Evolutionary conservation across 148 eudicot species (phyloP).

Genomic region (Cornus suecica): DNA sequence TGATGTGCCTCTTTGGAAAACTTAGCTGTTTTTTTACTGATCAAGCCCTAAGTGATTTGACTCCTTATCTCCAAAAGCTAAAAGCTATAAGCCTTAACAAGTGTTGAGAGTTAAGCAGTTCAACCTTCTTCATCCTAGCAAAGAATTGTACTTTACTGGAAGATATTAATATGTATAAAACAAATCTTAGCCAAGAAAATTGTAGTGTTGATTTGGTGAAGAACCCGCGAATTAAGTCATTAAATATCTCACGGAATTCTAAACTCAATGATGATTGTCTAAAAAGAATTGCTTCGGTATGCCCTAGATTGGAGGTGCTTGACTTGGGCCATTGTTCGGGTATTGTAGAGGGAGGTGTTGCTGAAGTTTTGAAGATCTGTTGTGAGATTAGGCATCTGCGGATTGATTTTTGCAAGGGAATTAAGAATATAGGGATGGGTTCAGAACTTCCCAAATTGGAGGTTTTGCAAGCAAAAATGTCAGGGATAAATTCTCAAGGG

Average conservation of each 20-base stretch:
- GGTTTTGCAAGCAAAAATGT: conserved; percentile 39
- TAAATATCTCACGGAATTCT: conserved; percentile 34
- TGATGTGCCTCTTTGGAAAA: conserved; percentile 27
- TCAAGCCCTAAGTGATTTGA: conserved; percentile 27
- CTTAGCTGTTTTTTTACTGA: conserved; percentile 42
- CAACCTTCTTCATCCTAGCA: conserved; percentile 36
- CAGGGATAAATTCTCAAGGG: too few species aligned
- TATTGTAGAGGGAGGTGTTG: conserved; percentile 46
- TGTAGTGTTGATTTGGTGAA: conserved; percentile 16
- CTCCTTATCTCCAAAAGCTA: conserved; percentile 35
- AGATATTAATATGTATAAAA: too few species aligned
- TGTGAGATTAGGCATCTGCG: conserved; percentile 37
- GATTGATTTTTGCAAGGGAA: conserved; percentile 38
- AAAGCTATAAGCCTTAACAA: conserved; percentile 35
- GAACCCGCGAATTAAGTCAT: conserved; percentile 30
- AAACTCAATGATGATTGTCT: conserved; percentile 45
- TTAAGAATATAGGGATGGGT: conserved; percentile 50
- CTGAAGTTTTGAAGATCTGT: conserved; percentile 39
- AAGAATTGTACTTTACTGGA: conserved; percentile 55
- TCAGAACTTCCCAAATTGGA: conserved; percentile 39
- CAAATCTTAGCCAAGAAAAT: too few species aligned
- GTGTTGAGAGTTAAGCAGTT: conserved; percentile 36
- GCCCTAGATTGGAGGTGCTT: conserved; percentile 66
- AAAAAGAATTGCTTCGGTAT: conserved; percentile 35
- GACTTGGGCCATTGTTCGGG: conserved; percentile 42